Evolutionary conservation across 495 filamentous ascomycete species (phyloP).

Genomic region (Penicillium odoratum): DNA sequence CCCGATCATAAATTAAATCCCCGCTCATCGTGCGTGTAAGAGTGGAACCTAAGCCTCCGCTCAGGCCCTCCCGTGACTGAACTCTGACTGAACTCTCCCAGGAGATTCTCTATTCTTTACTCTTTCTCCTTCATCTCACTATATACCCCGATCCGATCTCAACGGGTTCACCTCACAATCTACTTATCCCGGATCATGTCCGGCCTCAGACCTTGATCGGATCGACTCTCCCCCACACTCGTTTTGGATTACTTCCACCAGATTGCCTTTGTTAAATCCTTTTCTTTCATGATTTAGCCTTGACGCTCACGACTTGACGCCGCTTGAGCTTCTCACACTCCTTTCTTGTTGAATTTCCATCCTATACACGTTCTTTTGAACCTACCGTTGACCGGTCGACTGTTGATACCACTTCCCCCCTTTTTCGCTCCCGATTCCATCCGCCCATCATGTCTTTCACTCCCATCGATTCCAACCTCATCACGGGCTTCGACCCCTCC

Average conservation of each 20-base stretch:
- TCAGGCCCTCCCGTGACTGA: slow-evolving; percentile 13
- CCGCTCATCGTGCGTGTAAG: slow-evolving; percentile 8
- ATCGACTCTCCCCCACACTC: slow-evolving; percentile 20
- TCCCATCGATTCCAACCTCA: background rate
- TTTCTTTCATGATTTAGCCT: slow-evolving; percentile 32
- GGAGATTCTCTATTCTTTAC: slow-evolving; percentile 11
- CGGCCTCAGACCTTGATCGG: slow-evolving; percentile 19
- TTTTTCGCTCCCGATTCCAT: slow-evolving; percentile 10
- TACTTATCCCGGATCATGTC: slow-evolving; percentile 27
- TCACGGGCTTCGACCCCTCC: slow-evolving; percentile 22
- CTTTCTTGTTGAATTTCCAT: slow-evolving; percentile 16
- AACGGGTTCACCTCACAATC: slow-evolving; percentile 3
- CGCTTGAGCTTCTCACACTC: slow-evolving; percentile 37
- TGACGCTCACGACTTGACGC: slow-evolving; percentile 47
- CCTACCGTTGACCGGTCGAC: slow-evolving; percentile 31
- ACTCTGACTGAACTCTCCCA: slow-evolving; percentile 1
- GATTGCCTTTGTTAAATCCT: slow-evolving; percentile 2
- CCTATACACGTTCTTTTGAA: slow-evolving; percentile 14
- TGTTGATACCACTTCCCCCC: slow-evolving; percentile 18
- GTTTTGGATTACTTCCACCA: slow-evolving; percentile 10
- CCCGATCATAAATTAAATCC: slow-evolving; percentile 2
- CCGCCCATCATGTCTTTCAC: slow-evolving; percentile 30
- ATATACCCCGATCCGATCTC: slow-evolving; percentile 13
- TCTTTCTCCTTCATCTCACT: slow-evolving; percentile 10
- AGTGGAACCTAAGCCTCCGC: slow-evolving; percentile 3